These are phyloP conservation scores for Gillenia trifoliata DNA, from an alignment of 306 rosid species.

Conservation along the genomic window DNA sequence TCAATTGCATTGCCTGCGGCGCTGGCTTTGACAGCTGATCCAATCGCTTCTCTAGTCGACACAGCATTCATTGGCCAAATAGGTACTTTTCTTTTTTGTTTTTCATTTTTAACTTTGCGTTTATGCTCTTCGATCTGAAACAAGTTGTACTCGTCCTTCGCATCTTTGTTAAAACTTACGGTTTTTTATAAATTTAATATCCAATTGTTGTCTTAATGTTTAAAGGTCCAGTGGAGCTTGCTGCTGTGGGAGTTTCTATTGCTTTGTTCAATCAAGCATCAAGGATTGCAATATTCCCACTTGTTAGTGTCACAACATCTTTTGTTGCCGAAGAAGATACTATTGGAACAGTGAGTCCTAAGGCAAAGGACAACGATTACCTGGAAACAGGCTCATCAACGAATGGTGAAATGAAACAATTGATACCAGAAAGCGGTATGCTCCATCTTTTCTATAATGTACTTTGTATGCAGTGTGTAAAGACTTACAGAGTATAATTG, in stretches of 20 bases:
- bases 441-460: neutral
- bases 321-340: conserved; percentile 96
- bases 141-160: no score
- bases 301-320: conserved; percentile 91
- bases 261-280: conserved; percentile 93
- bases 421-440: conserved; percentile 57
- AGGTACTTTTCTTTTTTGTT: conserved; percentile 40
- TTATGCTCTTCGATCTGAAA: neutral
- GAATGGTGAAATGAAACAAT: conserved; percentile 44
- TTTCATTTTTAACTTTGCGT: neutral
- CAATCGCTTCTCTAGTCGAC: conserved; percentile 86
- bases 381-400: conserved; percentile 37
- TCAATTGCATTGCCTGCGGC: conserved; percentile 90
- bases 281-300: conserved; percentile 83
- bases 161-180: no score
- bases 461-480: neutral
- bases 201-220: conserved; percentile 18
- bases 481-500: neutral
- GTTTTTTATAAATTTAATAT: no score
- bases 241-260: conserved; percentile 97
- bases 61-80: conserved; percentile 93
- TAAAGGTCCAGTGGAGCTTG: conserved; percentile 88
- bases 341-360: conserved; percentile 30
- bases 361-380: conserved; percentile 30
- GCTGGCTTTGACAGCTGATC: conserved; percentile 88